phyloP scores from a whole-genome alignment of 257 asterid genomes.

The Rhazya stricta region DNA sequence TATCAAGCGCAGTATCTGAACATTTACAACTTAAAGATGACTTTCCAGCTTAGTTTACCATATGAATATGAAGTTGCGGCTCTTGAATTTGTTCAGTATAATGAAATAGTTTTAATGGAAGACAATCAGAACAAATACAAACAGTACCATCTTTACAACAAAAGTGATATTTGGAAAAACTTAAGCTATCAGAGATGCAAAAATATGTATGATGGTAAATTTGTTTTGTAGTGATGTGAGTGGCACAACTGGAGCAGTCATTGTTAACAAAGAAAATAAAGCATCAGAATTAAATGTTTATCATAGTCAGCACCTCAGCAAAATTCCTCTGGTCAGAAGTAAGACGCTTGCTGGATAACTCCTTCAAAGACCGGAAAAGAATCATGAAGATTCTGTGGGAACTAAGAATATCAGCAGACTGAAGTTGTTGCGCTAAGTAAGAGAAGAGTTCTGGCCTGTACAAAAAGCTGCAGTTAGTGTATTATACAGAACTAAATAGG shows the following conservation, averaged over 20 bases:
- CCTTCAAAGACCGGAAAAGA: conserved; percentile 88
- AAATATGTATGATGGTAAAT: neutral
- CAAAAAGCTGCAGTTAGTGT: conserved; percentile 18
- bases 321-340: conserved; percentile 76
- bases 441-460: conserved; percentile 97
- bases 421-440: conserved; percentile 79
- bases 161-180: neutral
- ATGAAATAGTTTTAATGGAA: neutral
- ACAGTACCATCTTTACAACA: neutral
- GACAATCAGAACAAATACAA: neutral
- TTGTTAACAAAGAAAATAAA: neutral
- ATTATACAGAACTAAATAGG: neutral
- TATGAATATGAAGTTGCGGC: neutral
- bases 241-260: neutral
- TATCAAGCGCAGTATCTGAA: neutral
- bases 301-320: conserved; percentile 58
- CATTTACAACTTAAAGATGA: neutral
- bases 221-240: neutral
- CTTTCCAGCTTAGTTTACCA: neutral
- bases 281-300: neutral
- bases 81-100: neutral
- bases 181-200: neutral
- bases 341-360: conserved; percentile 89
- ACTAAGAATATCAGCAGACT: conserved; percentile 71
- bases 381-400: conserved; percentile 90